phyloP scores from a whole-genome alignment of 257 asterid genomes.

The Jasminum sambac region DNA sequence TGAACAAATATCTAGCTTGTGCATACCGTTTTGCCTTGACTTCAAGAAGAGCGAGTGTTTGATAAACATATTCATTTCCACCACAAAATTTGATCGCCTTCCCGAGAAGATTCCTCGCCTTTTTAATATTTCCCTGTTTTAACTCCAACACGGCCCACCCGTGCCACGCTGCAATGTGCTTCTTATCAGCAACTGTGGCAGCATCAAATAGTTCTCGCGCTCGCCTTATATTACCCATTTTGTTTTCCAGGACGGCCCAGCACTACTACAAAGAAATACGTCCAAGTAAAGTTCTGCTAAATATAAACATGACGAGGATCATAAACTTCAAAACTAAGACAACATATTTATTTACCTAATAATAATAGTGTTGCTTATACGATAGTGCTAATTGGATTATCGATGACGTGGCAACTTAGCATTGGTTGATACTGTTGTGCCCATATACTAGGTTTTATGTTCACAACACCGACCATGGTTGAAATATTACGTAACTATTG shows the following conservation, averaged over 20 bases:
- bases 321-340: not conserved
- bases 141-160: constrained; percentile 97
- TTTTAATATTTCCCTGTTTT: constrained; percentile 75
- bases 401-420: too few species aligned
- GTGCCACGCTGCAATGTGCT: constrained; percentile 96
- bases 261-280: constrained; percentile 53
- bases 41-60: constrained; percentile 91
- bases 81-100: constrained; percentile 85
- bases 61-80: constrained; percentile 89
- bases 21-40: constrained; percentile 75
- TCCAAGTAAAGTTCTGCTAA: constrained; percentile 24
- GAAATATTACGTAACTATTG: too few species aligned
- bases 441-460: too few species aligned
- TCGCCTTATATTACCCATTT: constrained; percentile 76
- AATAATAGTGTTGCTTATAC: too few species aligned
- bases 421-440: too few species aligned
- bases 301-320: constrained; percentile 8
- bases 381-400: too few species aligned
- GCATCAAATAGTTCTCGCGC: constrained; percentile 94
- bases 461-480: too few species aligned
- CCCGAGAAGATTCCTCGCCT: constrained; percentile 90
- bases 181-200: constrained; percentile 90
- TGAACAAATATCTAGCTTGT: constrained; percentile 83
- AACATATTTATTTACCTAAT: too few species aligned
- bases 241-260: constrained; percentile 94